Percentiles rank a stretch among this genome's conserved stretches.
These are phyloP conservation scores for Hanseniaspora pseudoguilliermondii DNA, from an alignment of 805 yeast species.

Conservation along the genomic window DNA sequence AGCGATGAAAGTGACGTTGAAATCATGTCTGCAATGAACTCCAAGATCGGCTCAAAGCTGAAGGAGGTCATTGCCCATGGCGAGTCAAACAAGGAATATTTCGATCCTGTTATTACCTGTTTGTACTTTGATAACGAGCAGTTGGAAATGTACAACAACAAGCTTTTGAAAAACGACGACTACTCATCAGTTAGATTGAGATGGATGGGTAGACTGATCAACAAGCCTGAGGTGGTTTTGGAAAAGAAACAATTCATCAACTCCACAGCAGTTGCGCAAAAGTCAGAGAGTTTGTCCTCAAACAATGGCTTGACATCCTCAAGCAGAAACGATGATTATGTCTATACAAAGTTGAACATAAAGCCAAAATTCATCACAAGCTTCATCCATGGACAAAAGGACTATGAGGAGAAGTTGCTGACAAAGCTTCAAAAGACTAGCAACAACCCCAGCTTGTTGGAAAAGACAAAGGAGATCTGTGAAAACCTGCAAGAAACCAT, in stretches of 20 bases:
- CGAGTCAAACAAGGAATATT: conserved; percentile 28
- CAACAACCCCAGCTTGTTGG: conserved; percentile 39
- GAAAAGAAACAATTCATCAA: conserved; percentile 68
- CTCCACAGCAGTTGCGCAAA: conserved; percentile 19
- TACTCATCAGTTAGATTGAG: conserved; percentile 71
- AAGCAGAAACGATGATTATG: conserved; percentile 33
- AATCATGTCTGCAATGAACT: conserved; percentile 14
- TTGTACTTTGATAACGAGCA: conserved; percentile 74
- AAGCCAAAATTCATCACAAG: conserved; percentile 74
- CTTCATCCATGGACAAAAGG: conserved; percentile 43
- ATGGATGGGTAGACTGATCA: conserved; percentile 77
- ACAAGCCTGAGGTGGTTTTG: conserved; percentile 63
- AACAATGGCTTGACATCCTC: conserved; percentile 13
- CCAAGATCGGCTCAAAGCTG: conserved; percentile 27
- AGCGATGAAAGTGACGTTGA: conserved; percentile 17
- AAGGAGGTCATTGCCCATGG: conserved; percentile 16
- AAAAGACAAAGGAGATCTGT: conserved; percentile 42
- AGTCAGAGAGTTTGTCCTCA: conserved; percentile 19
- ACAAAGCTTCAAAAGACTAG: conserved; percentile 54
- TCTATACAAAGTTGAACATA: conserved; percentile 53
- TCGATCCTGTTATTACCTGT: conserved; percentile 76
- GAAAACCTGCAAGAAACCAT: conserved; percentile 53
- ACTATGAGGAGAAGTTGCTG: conserved; percentile 38
- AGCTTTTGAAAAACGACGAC: conserved; percentile 53
- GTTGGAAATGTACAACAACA: conserved; percentile 77